Conservation (phyloP, 2,329 filamentous ascomycete species). For the Colletotrichum echinochloae region DNA sequence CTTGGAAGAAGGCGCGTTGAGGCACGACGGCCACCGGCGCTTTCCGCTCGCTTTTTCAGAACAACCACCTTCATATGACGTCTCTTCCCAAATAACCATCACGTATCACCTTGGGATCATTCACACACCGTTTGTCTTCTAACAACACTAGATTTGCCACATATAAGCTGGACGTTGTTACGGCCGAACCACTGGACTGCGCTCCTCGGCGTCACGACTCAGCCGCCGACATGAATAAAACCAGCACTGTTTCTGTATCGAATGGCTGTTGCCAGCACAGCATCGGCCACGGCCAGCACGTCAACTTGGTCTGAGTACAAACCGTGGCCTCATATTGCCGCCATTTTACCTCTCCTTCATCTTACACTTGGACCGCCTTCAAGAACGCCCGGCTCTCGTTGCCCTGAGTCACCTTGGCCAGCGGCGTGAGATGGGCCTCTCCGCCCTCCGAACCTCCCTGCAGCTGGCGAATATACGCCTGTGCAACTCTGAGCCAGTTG, state of each 20-base stretch:
- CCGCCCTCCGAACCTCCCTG: conserved; percentile 48
- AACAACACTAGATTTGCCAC: no score
- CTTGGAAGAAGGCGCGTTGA: background rate
- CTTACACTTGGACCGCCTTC: conserved; percentile 55
- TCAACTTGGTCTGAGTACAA: background rate
- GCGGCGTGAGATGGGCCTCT: conserved; percentile 58
- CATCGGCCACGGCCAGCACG: background rate
- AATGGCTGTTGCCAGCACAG: background rate
- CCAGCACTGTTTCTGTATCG: background rate
- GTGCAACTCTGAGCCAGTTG: conserved; percentile 70
- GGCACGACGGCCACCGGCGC: background rate
- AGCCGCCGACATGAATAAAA: background rate
- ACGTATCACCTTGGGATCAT: background rate
- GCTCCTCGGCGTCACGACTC: background rate
- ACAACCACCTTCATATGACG: no score
- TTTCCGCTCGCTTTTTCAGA: background rate
- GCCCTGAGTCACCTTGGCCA: conserved; percentile 69
- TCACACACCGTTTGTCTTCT: background rate
- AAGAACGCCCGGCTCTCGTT: conserved; percentile 66
- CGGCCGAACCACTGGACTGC: background rate
- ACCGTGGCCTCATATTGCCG: background rate
- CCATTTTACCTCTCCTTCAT: background rate
- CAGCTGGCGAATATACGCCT: conserved; percentile 64
- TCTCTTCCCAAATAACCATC: no score
- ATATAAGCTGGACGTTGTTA: no score